Conservation (phyloP, 345 rosid genomes). For the Eucalyptus fibrosa region DNA sequence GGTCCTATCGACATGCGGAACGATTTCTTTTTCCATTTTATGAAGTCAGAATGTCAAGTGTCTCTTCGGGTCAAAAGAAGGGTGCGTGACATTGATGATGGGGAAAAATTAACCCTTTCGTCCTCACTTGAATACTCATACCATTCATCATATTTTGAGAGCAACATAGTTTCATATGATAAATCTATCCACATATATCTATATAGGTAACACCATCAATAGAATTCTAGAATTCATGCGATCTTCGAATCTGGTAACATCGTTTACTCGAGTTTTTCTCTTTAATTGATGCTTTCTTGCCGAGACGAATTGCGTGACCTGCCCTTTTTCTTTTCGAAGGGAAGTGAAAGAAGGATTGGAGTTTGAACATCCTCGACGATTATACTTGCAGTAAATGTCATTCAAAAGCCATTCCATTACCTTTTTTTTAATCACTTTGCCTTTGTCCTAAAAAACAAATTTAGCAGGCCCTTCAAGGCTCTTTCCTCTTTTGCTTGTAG, state of each 20-base stretch:
- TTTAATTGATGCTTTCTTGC: background rate
- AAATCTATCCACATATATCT: background rate
- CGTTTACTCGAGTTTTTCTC: too few species aligned
- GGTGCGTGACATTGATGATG: background rate
- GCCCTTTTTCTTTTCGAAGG: background rate
- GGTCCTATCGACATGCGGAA: slow-evolving; percentile 32
- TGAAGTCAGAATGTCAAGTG: background rate
- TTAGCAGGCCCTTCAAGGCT: background rate
- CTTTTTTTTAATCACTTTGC: background rate
- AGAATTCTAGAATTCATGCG: too few species aligned
- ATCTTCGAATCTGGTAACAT: too few species aligned
- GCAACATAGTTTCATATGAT: too few species aligned
- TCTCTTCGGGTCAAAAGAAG: background rate
- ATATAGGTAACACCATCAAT: too few species aligned
- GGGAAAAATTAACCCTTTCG: background rate
- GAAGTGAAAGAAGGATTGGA: background rate
- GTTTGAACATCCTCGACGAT: background rate
- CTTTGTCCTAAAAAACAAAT: background rate
- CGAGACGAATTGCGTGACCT: fast-evolving
- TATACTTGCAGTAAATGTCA: background rate
- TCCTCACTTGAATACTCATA: background rate
- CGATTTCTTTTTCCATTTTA: slow-evolving; percentile 13
- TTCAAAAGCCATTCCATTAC: background rate
- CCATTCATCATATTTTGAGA: background rate
- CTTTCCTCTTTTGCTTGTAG: background rate